Percentiles rank a stretch among this genome's conserved stretches.
phyloP scores from a whole-genome alignment of 371 early-diverging fungal species.

The Chytridiales sp. region DNA sequence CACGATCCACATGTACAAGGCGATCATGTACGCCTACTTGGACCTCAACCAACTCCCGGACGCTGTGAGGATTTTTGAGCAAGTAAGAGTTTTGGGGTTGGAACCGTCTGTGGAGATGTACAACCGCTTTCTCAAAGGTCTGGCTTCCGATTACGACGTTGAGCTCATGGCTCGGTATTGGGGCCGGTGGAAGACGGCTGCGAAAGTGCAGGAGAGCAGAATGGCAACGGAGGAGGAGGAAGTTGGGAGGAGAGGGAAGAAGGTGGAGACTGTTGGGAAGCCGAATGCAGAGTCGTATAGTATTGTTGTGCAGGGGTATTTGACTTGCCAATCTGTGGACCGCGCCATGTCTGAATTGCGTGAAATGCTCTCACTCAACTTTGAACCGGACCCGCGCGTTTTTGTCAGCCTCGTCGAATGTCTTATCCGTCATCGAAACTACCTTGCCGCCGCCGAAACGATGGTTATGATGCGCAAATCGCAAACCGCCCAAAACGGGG shows the following conservation, averaged over 20 bases:
- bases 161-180: constrained; percentile 31
- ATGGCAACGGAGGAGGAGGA: not conserved
- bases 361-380: constrained; percentile 33
- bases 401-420: constrained; percentile 21
- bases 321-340: constrained; percentile 15
- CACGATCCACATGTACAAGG: constrained; percentile 4
- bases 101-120: constrained; percentile 10
- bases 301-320: constrained; percentile 31
- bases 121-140: constrained; percentile 27
- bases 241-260: too few relatives aligned
- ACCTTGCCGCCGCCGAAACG: constrained; percentile 18
- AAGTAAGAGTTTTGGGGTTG: constrained; percentile 2
- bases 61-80: constrained; percentile 26
- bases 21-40: constrained; percentile 15
- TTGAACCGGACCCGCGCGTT: constrained; percentile 6
- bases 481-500: not conserved
- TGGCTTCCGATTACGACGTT: constrained; percentile 25
- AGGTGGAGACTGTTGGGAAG: not conserved
- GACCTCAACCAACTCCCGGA: constrained; percentile 11
- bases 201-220: constrained; percentile 48
- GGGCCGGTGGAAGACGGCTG: constrained; percentile 44
- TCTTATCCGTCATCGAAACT: constrained; percentile 17
- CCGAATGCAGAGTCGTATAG: constrained; percentile 26
- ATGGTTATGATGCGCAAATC: constrained; percentile 23
- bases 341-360: constrained; percentile 16